Evolutionary conservation across 140 eudicot species (phyloP).

Genomic region (Oenanthe javanica): DNA sequence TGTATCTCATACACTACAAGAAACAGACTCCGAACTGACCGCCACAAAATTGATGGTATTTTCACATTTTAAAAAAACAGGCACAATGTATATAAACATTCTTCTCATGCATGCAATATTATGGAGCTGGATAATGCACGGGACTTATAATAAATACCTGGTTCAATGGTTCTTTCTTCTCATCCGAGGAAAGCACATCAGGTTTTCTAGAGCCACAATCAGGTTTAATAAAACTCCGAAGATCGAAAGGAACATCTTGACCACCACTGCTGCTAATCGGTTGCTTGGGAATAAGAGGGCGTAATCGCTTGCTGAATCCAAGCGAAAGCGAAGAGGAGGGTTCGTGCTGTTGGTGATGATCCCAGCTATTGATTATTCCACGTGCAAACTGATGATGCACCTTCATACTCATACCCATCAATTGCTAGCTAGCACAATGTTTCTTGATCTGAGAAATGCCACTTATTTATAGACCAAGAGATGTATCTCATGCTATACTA

Average conservation of each 20-base stretch:
- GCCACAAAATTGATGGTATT: too few species aligned
- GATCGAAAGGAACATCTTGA: constrained; percentile 42
- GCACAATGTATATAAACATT: not conserved
- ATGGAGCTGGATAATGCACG: not conserved
- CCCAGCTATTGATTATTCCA: constrained; percentile 44
- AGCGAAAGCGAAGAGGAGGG: constrained; percentile 61
- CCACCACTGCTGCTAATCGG: not conserved
- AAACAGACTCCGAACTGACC: too few species aligned
- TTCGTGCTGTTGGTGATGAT: constrained; percentile 34
- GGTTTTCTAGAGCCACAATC: constrained; percentile 54
- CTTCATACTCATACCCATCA: constrained; percentile 82
- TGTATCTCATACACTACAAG: too few species aligned
- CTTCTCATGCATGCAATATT: not conserved
- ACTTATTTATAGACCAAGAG: constrained; percentile 18
- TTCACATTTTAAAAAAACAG: too few species aligned
- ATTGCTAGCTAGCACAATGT: constrained; percentile 10
- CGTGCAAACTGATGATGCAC: constrained; percentile 89
- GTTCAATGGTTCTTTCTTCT: constrained; percentile 41
- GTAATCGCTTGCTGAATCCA: constrained; percentile 66
- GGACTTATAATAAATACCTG: constrained; percentile 31
- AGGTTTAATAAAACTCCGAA: constrained; percentile 85
- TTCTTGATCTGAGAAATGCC: constrained; percentile 40
- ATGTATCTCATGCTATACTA: constrained; percentile 30
- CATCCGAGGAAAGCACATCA: constrained; percentile 35
- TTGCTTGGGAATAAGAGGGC: constrained; percentile 73